Evolutionary conservation across 345 rosid species (phyloP).

Genomic region (Eucalyptus polybractea): DNA sequence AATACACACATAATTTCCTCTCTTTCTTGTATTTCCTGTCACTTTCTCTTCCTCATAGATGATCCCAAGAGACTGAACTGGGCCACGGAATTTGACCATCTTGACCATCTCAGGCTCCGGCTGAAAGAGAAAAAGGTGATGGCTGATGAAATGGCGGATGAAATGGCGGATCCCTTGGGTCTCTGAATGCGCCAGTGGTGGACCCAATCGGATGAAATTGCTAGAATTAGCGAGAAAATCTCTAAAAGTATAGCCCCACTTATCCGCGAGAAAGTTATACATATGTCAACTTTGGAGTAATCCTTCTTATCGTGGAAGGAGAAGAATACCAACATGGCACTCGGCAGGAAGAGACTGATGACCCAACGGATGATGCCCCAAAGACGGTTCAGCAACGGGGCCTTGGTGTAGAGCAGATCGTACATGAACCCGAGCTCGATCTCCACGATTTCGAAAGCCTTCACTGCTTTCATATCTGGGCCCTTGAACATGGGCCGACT

Average conservation of each 20-base stretch:
- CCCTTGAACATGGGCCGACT: neutral
- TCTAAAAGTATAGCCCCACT: neutral
- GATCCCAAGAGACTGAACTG: neutral
- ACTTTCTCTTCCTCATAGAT: neutral
- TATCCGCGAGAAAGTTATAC: neutral
- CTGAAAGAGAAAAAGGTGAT: neutral
- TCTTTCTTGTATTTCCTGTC: too few relatives aligned
- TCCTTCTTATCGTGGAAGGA: neutral
- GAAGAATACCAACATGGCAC: neutral
- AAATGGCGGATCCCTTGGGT: neutral
- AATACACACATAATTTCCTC: too few relatives aligned
- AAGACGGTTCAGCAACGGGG: neutral
- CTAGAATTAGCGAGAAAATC: neutral
- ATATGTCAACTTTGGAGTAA: neutral
- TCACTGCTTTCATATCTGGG: neutral
- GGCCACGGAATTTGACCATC: neutral
- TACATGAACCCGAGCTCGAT: constrained; percentile 16
- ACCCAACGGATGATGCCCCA: neutral
- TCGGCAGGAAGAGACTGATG: neutral
- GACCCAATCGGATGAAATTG: neutral
- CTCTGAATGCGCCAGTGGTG: neutral
- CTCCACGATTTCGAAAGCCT: constrained; percentile 9
- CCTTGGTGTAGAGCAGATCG: constrained; percentile 14
- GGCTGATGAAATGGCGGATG: neutral
- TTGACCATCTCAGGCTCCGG: neutral